These are phyloP conservation scores for Theileria sp. DNA, from an alignment of 169 alveolate species.

Conservation along the genomic window DNA sequence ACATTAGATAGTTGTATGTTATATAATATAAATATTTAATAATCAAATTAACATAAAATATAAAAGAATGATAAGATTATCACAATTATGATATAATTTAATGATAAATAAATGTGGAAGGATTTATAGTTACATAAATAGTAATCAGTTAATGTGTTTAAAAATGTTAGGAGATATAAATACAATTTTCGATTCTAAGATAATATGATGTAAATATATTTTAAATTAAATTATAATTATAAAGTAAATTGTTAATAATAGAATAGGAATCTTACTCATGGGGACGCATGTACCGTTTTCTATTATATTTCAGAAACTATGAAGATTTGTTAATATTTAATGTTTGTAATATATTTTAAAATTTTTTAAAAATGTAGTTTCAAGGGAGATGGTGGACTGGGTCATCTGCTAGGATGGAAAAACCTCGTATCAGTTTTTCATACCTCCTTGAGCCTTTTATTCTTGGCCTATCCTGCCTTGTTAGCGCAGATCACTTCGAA, in stretches of 20 bases:
- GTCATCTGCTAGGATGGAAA: background rate
- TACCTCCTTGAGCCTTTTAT: slow-evolving; percentile 16
- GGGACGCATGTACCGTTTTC: slow-evolving; percentile 2
- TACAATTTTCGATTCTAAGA: background rate
- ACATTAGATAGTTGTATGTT: background rate
- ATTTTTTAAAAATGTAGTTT: background rate
- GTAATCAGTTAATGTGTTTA: background rate
- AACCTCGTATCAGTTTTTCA: background rate
- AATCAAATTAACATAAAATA: too few species aligned
- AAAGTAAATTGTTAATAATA: background rate
- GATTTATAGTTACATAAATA: background rate
- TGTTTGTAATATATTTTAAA: background rate
- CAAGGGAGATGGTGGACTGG: background rate
- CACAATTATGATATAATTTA: too few species aligned
- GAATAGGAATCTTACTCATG: background rate
- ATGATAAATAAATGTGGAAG: background rate
- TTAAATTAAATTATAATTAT: background rate
- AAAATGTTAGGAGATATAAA: too few species aligned
- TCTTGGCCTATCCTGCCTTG: slow-evolving; percentile 17
- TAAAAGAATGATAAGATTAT: too few species aligned
- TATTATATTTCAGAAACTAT: background rate
- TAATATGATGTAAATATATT: background rate
- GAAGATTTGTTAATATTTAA: slow-evolving; percentile 4
- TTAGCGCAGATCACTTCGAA: slow-evolving; percentile 31
- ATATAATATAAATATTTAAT: background rate